Evolutionary conservation across 768 basidiomycete species (phyloP), one percentile per base, ranked within the genome.

Genomic region (Russula sp.): DNA sequence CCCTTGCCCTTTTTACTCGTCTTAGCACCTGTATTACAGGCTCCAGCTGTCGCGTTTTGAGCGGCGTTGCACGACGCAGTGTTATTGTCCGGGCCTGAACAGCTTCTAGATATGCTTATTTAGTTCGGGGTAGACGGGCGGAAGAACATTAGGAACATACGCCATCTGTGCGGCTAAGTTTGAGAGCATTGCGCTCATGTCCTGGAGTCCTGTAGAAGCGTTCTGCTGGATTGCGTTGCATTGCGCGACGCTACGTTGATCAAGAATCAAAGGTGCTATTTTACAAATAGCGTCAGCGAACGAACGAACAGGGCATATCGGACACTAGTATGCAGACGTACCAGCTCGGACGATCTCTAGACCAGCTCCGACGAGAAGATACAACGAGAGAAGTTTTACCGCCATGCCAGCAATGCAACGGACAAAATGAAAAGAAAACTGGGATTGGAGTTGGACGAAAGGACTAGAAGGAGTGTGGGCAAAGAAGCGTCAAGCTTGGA

Each of bases 401-500:
- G 55, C 40, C 64, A 57, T 65, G 59, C 60, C 42, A 18, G 60
- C 60, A 61, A 57, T 61, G 55, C 30, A 56, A 57, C 48, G 55
- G 38, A 46, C 6, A 10, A 53, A 51, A 38, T 46, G 40, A 52
- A 56, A 40, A 59, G 38, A 34, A 61, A 44, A 16, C 30, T 10
- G 57, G 53, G 38, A 22, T 16, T 11, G 46, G 46, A 22, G n/a
- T 22, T 1, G 46, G 46, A 48, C 9, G 20, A 56, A 24, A 18
- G 16, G 40, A 56, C 49, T 26, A 20, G 36, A 52, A 30, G 20
- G 32, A 46, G 44, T 22, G 54, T 44, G 24, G 11, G 40, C 0
- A 11, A 55, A 54, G 49, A 57, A 52, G 53, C 63, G 58, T 64
- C 63, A 55, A 64, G 64, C 55, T 61, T 24, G 40, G 64, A 52